Evolutionary conservation across 2,329 filamentous ascomycete species (phyloP).

Genomic region (Aureobasidium sp.): DNA sequence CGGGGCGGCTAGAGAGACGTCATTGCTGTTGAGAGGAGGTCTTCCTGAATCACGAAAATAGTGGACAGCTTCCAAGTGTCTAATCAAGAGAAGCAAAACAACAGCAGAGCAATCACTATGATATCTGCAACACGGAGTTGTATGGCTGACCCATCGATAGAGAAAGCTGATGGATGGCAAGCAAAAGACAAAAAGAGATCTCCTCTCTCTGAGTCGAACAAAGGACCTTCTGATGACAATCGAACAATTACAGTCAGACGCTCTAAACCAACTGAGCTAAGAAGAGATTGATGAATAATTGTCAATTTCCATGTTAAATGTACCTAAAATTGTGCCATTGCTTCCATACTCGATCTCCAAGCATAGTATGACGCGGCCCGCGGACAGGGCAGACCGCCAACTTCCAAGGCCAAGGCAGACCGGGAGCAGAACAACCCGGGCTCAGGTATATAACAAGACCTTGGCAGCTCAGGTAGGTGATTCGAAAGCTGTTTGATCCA

Average conservation of each 20-base stretch:
- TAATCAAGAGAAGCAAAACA: too few relatives aligned
- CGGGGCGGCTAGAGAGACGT: neutral
- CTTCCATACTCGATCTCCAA: neutral
- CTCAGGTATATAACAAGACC: neutral
- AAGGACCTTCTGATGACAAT: slow-evolving; percentile 11
- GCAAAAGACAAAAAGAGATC: neutral
- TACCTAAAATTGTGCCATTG: too few relatives aligned
- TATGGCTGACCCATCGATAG: neutral
- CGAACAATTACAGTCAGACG: slow-evolving; percentile 10
- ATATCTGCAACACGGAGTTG: too few relatives aligned
- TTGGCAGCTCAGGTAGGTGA: neutral
- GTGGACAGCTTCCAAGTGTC: neutral
- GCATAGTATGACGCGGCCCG: neutral
- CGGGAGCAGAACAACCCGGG: neutral
- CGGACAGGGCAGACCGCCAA: neutral
- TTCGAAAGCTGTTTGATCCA: neutral
- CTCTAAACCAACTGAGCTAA: slow-evolving; percentile 13
- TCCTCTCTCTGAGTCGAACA: slow-evolving; percentile 12
- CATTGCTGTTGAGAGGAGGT: neutral
- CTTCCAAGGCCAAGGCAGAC: neutral
- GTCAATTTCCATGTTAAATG: too few relatives aligned
- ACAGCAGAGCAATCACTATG: too few relatives aligned
- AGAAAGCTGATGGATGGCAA: too few relatives aligned
- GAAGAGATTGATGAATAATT: slow-evolving; percentile 1
- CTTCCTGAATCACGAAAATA: neutral